Conservation (phyloP, 2,329 filamentous ascomycete genomes). For the Sporothrix dimorphospora region DNA sequence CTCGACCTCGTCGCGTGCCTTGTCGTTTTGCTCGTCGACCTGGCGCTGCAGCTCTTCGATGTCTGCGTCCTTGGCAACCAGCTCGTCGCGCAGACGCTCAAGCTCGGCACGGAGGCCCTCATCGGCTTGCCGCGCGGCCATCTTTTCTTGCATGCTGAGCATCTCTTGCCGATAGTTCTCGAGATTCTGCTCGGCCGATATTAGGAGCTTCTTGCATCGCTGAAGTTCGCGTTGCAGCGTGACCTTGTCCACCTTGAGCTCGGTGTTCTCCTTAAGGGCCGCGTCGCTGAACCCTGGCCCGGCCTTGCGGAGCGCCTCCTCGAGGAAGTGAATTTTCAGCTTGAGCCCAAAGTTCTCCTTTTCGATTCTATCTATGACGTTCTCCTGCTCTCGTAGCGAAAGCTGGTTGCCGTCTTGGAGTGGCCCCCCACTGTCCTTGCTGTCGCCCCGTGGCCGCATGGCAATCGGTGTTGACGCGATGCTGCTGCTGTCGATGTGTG, state of each 20-base stretch:
- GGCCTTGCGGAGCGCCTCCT: conserved; percentile 84
- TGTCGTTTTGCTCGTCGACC: conserved; percentile 62
- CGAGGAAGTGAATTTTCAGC: conserved; percentile 94
- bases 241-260: conserved; percentile 89
- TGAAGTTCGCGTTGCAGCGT: conserved; percentile 87
- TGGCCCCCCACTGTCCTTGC: conserved; percentile 64
- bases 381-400: conserved; percentile 91
- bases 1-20: conserved; percentile 71
- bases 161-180: conserved; percentile 83
- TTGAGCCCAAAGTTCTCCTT: conserved; percentile 99
- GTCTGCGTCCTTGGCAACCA: conserved; percentile 63
- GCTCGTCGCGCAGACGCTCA: conserved; percentile 57
- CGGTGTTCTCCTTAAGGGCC: conserved; percentile 91
- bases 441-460: conserved; percentile 62
- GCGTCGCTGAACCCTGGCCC: conserved; percentile 89
- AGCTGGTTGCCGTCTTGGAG: conserved; percentile 87
- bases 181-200: conserved; percentile 80
- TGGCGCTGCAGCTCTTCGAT: conserved; percentile 64
- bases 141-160: conserved; percentile 77
- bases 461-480: conserved; percentile 80
- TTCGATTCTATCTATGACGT: conserved; percentile 91
- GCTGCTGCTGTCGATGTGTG: conserved; percentile 77
- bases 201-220: conserved; percentile 82
- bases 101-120: conserved; percentile 67
- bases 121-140: conserved; percentile 74